Conservation (phyloP, 768 basidiomycete species). For the Infundibulicybe gibba region DNA sequence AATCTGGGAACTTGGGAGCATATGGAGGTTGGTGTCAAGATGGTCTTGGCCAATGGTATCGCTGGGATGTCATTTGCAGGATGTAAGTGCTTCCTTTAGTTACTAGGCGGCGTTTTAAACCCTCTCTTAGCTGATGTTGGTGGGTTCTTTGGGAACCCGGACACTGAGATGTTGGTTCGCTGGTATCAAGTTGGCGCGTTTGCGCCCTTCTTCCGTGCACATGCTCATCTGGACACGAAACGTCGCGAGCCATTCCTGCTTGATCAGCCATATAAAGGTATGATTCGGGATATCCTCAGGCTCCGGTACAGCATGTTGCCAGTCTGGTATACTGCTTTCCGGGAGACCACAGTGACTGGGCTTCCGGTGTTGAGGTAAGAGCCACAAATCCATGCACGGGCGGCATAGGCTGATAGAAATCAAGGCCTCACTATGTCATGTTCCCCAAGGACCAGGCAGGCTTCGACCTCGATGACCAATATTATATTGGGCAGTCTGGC, state of each 20-base stretch:
- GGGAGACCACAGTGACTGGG: constrained; percentile 79
- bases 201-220: constrained; percentile 97
- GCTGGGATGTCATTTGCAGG: constrained; percentile 91
- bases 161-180: constrained; percentile 89
- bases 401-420: neutral
- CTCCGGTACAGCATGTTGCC: constrained; percentile 86
- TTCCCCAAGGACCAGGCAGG: constrained; percentile 89
- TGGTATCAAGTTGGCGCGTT: constrained; percentile 98
- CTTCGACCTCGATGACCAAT: constrained; percentile 92
- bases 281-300: constrained; percentile 73
- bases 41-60: constrained; percentile 86
- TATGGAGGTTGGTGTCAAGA: constrained; percentile 89
- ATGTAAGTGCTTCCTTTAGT: constrained; percentile 47
- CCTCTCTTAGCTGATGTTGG: constrained; percentile 82
- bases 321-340: constrained; percentile 97
- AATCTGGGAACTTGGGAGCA: constrained; percentile 98
- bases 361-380: constrained; percentile 77
- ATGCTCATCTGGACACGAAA: constrained; percentile 97
- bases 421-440: constrained; percentile 91
- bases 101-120: constrained; percentile 1
- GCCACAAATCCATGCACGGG: neutral
- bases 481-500: constrained; percentile 84
- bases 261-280: constrained; percentile 84
- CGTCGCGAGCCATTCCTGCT: constrained; percentile 93
- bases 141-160: constrained; percentile 97